Evolutionary conservation across 345 rosid species (phyloP).

Genomic region (Citrus mangshanensis): DNA sequence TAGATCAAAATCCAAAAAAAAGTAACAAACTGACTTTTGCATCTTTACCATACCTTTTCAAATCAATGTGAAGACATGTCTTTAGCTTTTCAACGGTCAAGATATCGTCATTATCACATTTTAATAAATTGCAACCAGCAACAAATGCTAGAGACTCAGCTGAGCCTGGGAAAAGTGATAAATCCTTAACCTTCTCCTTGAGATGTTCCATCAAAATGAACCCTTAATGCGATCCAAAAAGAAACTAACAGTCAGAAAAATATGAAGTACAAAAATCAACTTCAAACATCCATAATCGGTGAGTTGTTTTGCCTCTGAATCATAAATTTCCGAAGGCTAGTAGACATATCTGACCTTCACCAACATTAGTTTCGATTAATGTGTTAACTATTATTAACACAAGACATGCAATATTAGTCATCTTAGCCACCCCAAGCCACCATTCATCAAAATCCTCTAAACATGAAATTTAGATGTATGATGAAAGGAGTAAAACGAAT

Average conservation of each 20-base stretch:
- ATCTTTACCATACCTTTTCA: slow-evolving; percentile 27
- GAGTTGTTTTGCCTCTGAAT: background rate
- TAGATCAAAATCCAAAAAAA: background rate
- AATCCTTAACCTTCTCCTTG: slow-evolving; percentile 34
- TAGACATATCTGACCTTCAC: too few relatives aligned
- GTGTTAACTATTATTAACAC: too few relatives aligned
- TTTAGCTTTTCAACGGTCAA: slow-evolving; percentile 40
- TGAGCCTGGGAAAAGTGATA: slow-evolving; percentile 17
- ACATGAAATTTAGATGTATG: too few relatives aligned
- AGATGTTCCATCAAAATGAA: slow-evolving; percentile 42
- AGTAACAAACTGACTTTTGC: background rate
- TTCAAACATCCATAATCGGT: background rate
- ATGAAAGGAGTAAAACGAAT: too few relatives aligned
- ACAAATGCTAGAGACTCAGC: slow-evolving; percentile 18
- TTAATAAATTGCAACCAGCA: slow-evolving; percentile 33
- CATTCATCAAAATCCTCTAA: background rate
- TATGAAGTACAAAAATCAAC: slow-evolving; percentile 1
- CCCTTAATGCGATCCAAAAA: slow-evolving; percentile 20
- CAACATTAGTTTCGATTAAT: too few relatives aligned
- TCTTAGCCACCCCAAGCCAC: background rate
- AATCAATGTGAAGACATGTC: slow-evolving; percentile 14
- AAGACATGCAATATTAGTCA: too few relatives aligned
- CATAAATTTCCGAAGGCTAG: too few relatives aligned
- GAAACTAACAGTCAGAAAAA: background rate
- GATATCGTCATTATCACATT: slow-evolving; percentile 15